phyloP scores from a whole-genome alignment of 192 early-diverging fungal genomes.

The Ambispora gerdemannii region DNA sequence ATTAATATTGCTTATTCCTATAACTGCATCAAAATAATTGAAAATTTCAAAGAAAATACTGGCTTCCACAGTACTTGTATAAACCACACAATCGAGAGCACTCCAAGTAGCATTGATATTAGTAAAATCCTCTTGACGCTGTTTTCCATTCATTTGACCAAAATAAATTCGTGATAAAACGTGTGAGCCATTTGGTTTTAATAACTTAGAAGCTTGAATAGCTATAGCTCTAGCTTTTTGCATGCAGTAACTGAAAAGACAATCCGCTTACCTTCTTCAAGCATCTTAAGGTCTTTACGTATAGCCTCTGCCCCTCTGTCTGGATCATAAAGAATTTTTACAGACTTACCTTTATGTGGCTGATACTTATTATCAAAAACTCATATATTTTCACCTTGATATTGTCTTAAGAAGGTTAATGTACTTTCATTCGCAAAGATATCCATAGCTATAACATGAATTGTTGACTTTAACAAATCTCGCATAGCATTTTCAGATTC shows the following conservation, averaged over 20 bases:
- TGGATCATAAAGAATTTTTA: slow-evolving; percentile 8
- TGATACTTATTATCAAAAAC: not conserved
- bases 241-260: not conserved
- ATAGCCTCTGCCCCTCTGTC: not conserved
- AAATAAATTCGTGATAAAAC: slow-evolving; percentile 1
- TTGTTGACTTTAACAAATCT: slow-evolving; percentile 3
- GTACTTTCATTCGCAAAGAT: slow-evolving; percentile 19
- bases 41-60: not conserved
- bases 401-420: not conserved
- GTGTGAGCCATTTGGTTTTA: not conserved
- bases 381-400: slow-evolving; percentile 11
- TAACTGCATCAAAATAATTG: slow-evolving; percentile 8
- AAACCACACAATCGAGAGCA: slow-evolving; percentile 5
- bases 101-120: slow-evolving; percentile 1
- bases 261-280: not conserved
- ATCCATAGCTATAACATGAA: slow-evolving; percentile 16
- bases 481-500: slow-evolving; percentile 26
- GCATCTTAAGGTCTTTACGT: not conserved
- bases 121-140: not conserved
- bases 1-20: slow-evolving; percentile 1
- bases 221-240: not conserved
- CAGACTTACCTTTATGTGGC: slow-evolving; percentile 2
- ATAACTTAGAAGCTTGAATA: not conserved
- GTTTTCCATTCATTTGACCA: not conserved
- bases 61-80: not conserved